Percentiles rank a stretch among this genome's conserved stretches.
Evolutionary conservation across 164 flowering plant species (phyloP).

Genomic region (Malania oleifera): DNA sequence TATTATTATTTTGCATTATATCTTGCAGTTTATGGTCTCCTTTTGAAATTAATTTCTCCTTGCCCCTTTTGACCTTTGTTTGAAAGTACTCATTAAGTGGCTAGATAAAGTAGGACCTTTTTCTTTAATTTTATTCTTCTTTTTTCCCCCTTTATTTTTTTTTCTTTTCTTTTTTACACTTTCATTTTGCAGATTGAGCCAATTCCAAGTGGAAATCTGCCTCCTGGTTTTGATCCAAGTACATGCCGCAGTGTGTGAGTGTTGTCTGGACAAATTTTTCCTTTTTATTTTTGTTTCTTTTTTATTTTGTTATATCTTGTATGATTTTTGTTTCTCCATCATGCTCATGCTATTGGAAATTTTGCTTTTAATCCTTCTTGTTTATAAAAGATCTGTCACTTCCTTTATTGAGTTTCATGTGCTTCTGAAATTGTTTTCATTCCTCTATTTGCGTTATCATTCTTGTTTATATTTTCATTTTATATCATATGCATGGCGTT

Average conservation of each 20-base stretch:
- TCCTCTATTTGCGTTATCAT: background rate
- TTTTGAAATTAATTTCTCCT: background rate
- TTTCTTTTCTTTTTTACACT: slow-evolving; percentile 30
- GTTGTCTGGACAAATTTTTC: slow-evolving; percentile 25
- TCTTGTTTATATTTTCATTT: background rate
- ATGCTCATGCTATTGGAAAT: slow-evolving; percentile 5
- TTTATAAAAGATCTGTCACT: background rate
- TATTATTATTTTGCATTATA: background rate
- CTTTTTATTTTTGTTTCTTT: slow-evolving; percentile 10
- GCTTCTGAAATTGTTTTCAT: background rate
- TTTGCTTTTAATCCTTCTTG: no score
- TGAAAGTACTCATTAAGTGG: slow-evolving; percentile 2
- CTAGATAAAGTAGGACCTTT: slow-evolving; percentile 8
- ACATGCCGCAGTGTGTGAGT: slow-evolving; percentile 99
- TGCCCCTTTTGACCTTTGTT: background rate
- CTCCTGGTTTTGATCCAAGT: slow-evolving; percentile 99
- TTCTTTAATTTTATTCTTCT: slow-evolving; percentile 9
- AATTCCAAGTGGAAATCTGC: slow-evolving; percentile 98
- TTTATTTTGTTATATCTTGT: background rate
- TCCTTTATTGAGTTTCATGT: background rate
- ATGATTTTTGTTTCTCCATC: slow-evolving; percentile 2
- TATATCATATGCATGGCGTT: background rate
- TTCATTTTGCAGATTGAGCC: slow-evolving; percentile 96
- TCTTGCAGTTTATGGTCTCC: background rate
- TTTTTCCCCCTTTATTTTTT: slow-evolving; percentile 11